Evolutionary conservation across 140 eudicot genomes (phyloP), one percentile per base, ranked within the genome.

Genomic region (Senecio squalidus): DNA sequence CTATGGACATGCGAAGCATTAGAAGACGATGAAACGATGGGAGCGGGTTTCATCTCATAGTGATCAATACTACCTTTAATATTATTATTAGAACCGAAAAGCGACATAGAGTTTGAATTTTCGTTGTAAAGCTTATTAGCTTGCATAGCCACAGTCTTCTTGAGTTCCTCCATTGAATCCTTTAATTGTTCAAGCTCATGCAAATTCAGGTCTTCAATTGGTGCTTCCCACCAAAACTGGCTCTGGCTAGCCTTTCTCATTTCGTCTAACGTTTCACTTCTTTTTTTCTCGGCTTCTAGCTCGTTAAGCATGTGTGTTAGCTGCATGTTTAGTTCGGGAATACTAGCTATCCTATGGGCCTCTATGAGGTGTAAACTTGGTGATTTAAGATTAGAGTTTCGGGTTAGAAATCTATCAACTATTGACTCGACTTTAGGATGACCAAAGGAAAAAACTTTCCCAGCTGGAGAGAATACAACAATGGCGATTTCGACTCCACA

Each of bases 211-310:
- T 78, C 44, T 2, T 58, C 72, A 2, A 73, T 56, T 0, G 95
- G 89, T 1, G 79, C 67, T 41, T 81, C 95, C 89, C 95, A 85
- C 89, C 94, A 85, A 39, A 69, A 69, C 58, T 62, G 76, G 11
- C 62, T 50, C 40, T 60, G 74, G 63, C 78, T 64, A 4, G 70
- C 73, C 64, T 73, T 81, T 40, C 89, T 70, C 73, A 79, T 68
- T 5, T 56, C 64, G 10, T 74, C 87, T 7, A 86, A 70, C 0
- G 61, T 52, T 48, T 79, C 90, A 0, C 80, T 84, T 45, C 66
- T 44, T 59, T 79, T 77, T 11, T 66, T 76, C 76, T 79, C 91
- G 0, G 51, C 62, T 52, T 80, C 86, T 48, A 80, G 31, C 33
- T 75, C 74, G 30, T 67, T 60, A 0, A 69, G 71, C 38, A 85